Conservation (phyloP, 2,329 filamentous ascomycete genomes). For the Colletotrichum paranaense region DNA sequence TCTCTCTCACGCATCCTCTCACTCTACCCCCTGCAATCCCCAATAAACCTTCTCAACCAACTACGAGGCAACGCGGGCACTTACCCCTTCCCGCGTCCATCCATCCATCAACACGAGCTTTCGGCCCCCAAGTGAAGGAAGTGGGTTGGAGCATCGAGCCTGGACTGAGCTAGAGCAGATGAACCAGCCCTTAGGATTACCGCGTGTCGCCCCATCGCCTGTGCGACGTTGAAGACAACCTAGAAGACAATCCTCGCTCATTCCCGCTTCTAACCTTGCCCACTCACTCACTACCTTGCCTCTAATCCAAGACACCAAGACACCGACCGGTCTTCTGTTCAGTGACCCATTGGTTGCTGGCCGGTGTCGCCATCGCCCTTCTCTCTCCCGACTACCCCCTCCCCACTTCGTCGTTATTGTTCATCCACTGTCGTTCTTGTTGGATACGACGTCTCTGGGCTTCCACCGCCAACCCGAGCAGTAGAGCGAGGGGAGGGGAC, state of each 20-base stretch:
- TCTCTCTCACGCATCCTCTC: neutral
- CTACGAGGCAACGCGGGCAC: neutral
- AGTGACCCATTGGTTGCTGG: neutral
- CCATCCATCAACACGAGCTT: slow-evolving; percentile 1
- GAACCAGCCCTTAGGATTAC: slow-evolving; percentile 11
- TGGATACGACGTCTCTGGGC: slow-evolving; percentile 28
- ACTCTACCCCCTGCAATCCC: slow-evolving; percentile 3
- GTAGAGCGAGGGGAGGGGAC: neutral
- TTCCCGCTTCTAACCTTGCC: slow-evolving; percentile 21
- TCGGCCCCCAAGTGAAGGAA: slow-evolving; percentile 8
- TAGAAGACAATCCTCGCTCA: neutral
- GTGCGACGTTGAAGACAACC: slow-evolving; percentile 35
- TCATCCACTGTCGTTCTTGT: slow-evolving; percentile 4
- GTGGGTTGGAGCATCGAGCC: slow-evolving; percentile 25
- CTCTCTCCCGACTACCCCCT: neutral
- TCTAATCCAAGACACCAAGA: neutral
- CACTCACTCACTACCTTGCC: neutral
- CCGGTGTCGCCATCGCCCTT: slow-evolving; percentile 17
- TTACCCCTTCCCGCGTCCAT: neutral
- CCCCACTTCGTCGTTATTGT: neutral
- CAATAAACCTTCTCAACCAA: neutral
- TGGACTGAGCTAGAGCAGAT: slow-evolving; percentile 16
- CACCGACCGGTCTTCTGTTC: neutral
- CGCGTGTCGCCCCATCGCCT: slow-evolving; percentile 34
- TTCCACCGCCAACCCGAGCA: neutral